Conservation (phyloP, 1,139 yeast species). For the Pichia sp. region DNA sequence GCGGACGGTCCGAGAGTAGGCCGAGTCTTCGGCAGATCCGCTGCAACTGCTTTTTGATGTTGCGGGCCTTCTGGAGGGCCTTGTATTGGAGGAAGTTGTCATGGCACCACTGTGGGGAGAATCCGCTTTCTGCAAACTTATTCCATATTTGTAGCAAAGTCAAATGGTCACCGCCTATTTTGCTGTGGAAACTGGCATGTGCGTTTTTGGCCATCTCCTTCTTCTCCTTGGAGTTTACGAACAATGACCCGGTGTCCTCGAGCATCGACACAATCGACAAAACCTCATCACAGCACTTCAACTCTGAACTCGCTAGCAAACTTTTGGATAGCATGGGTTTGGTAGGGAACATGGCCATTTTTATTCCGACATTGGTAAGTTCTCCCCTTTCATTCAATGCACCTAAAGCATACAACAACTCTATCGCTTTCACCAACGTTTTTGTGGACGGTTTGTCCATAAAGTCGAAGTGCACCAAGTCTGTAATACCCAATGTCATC, state of each 20-base stretch:
- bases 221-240: constrained; percentile 69
- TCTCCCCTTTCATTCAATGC: constrained; percentile 79
- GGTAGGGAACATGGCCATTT: constrained; percentile 90
- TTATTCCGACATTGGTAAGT: constrained; percentile 72
- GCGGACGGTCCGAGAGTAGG: background rate
- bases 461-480: constrained; percentile 77
- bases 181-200: constrained; percentile 15
- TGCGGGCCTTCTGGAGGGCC: constrained; percentile 64
- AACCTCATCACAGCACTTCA: constrained; percentile 60
- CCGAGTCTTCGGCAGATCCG: constrained; percentile 42
- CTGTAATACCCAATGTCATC: constrained; percentile 76
- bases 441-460: constrained; percentile 80
- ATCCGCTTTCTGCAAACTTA: constrained; percentile 70
- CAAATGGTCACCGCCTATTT: constrained; percentile 71
- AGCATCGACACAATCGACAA: constrained; percentile 74
- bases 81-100: constrained; percentile 78
- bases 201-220: constrained; percentile 41
- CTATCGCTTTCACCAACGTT: constrained; percentile 70
- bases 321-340: constrained; percentile 87
- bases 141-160: constrained; percentile 69
- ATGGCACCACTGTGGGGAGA: constrained; percentile 78
- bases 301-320: constrained; percentile 56
- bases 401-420: constrained; percentile 76
- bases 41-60: constrained; percentile 67
- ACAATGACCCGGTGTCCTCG: constrained; percentile 72